Conservation (phyloP, 371 early-diverging fungal genomes). For the Rhizopus delemar region DNA sequence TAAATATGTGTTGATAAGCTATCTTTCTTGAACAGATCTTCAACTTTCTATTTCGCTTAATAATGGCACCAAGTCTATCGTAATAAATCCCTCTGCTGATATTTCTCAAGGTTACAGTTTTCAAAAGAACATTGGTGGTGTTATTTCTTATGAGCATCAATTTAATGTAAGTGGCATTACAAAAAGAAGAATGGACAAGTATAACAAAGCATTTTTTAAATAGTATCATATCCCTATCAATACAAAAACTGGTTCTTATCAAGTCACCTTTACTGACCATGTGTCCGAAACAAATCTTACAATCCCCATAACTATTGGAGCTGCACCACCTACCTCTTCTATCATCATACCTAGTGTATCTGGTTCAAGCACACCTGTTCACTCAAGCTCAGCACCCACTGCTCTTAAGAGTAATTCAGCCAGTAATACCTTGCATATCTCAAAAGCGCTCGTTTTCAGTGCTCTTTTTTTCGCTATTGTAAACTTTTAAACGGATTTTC, state of each 20-base stretch:
- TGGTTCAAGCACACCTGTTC: background rate
- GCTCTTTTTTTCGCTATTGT: background rate
- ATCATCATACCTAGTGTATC: background rate
- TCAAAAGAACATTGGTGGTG: slow-evolving; percentile 25
- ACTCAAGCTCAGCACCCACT: background rate
- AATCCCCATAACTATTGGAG: slow-evolving; percentile 33
- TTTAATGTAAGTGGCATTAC: slow-evolving; percentile 24
- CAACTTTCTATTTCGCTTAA: slow-evolving; percentile 31
- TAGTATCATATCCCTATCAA: slow-evolving; percentile 38
- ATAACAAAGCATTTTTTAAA: background rate
- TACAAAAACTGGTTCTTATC: slow-evolving; percentile 32
- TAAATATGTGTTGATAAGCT: background rate
- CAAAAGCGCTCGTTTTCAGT: background rate
- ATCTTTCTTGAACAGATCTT: slow-evolving; percentile 4
- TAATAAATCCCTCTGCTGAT: slow-evolving; percentile 25
- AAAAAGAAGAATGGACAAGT: background rate
- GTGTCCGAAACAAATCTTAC: slow-evolving; percentile 28
- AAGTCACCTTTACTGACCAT: slow-evolving; percentile 31
- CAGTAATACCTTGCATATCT: background rate
- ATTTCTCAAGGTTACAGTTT: slow-evolving; percentile 38
- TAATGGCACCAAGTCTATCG: slow-evolving; percentile 3
- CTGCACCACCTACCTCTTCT: slow-evolving; percentile 23
- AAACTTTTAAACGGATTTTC: background rate
- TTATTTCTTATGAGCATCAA: slow-evolving; percentile 39
- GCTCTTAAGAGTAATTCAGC: background rate